Percentiles rank a stretch among this genome's conserved stretches.
Conservation (phyloP, 805 yeast species). For the Wickerhamiella sorbophila region DNA sequence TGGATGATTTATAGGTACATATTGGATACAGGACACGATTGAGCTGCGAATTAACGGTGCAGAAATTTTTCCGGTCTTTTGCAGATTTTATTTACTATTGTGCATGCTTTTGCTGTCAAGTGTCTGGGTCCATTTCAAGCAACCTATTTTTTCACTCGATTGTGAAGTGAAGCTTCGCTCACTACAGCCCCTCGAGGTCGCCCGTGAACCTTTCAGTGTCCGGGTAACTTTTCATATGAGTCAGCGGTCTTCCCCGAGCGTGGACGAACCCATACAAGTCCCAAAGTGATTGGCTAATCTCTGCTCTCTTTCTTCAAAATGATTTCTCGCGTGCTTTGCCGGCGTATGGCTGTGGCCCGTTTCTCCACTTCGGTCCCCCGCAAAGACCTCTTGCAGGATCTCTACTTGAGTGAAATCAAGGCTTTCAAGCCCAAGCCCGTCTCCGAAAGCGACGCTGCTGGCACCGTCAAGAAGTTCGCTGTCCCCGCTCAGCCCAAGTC, state of each 20-base stretch:
- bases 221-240: neutral
- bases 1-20: too few species aligned
- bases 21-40: too few species aligned
- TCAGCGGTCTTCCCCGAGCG: neutral
- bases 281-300: neutral
- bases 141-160: too few species aligned
- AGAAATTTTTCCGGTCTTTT: too few species aligned
- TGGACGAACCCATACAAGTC: neutral
- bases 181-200: too few species aligned
- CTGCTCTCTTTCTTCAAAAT: neutral
- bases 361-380: conserved; percentile 21
- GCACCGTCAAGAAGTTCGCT: conserved; percentile 69
- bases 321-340: conserved; percentile 6
- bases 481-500: conserved; percentile 64
- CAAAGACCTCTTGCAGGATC: conserved; percentile 58
- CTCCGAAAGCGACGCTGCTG: conserved; percentile 59
- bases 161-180: too few species aligned
- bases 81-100: too few species aligned
- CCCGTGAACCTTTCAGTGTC: too few species aligned
- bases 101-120: too few species aligned
- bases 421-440: conserved; percentile 74
- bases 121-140: too few species aligned
- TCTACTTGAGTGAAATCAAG: conserved; percentile 76
- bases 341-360: conserved; percentile 11
- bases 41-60: too few species aligned